Base-by-base conservation (phyloP, 345 rosid genomes). In the Linum lewisii region DNA sequence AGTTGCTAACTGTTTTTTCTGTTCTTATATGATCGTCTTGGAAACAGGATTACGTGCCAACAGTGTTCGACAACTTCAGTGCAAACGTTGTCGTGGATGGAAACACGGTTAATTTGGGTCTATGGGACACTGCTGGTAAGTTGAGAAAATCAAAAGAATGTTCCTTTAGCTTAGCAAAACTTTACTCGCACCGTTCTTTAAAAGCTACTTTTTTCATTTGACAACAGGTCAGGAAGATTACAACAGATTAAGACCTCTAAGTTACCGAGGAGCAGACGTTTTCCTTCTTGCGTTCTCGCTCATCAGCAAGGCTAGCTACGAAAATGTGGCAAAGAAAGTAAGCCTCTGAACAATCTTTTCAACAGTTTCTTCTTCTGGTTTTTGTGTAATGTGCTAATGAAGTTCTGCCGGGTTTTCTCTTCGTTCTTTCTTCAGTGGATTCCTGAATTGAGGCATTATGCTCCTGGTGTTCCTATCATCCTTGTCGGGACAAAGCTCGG, bases 291-390 rank as follows among this genome's bases (percentile, higher is more conserved):
- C 97, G 1, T 90, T 90, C 79, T 86, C 95, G 49, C 90, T 90
- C 63, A 81, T 86, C 63, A 84, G 95, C 90, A 90, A 84, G 77
- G 97, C 95, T 60, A 90, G 97, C 74, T 90, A 86, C 59, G 97
- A 90, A 76, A 84, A 86, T 72, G 80, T 84, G 59, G 81, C 91
- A 6, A 90, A 90, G 72, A 90, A 90, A 67, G 97, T 84, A 64
- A 58, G 71, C 22, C 50, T n/a, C 49, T 8, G 36, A 5, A 8
- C 5, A 34, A 34, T 19, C 2, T n/a, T 45, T 8, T 25, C 47
- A n/a, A 54, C 55, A 21, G 24, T 24, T 49, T 55, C 22, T 47
- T 16, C 37, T 52, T 15, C 55, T 58, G 58, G 34, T 1, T 19
- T 54, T 24, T 47, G 42, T 52, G 26, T 59, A 49, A 51, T 34